Conservation (phyloP, 1,284 basidiomycete species). For the Cryptococcus wingfieldii region DNA sequence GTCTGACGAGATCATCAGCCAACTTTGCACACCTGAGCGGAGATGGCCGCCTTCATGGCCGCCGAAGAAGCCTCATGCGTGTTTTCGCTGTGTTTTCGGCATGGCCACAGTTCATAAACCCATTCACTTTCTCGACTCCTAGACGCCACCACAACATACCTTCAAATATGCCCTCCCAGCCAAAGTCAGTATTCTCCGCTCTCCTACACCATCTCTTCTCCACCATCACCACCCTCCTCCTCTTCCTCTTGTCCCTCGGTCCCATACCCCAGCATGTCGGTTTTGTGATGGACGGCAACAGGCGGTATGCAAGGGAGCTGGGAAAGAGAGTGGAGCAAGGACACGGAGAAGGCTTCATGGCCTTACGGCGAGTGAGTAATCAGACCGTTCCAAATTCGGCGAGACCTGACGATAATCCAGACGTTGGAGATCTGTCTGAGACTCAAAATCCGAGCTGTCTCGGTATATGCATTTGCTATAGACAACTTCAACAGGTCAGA, state of each 20-base stretch:
- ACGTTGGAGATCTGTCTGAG: constrained; percentile 75
- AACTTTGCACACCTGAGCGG: too few species aligned
- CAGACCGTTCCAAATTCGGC: neutral
- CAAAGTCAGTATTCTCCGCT: constrained; percentile 13
- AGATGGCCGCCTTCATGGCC: neutral
- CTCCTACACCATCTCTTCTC: constrained; percentile 35
- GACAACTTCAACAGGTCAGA: constrained; percentile 91
- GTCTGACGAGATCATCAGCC: too few species aligned
- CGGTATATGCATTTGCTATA: constrained; percentile 93
- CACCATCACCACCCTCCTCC: constrained; percentile 50
- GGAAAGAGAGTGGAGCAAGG: constrained; percentile 67
- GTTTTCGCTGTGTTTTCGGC: too few species aligned
- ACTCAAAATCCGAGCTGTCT: constrained; percentile 73
- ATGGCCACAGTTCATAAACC: too few species aligned
- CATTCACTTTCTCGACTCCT: too few species aligned
- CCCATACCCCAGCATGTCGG: constrained; percentile 89
- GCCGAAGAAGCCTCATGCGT: too few species aligned
- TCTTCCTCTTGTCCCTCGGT: constrained; percentile 67
- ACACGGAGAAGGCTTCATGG: constrained; percentile 79
- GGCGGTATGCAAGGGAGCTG: constrained; percentile 76
- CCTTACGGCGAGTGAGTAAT: constrained; percentile 66
- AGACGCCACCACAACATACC: neutral
- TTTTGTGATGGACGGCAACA: constrained; percentile 98
- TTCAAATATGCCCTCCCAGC: neutral
- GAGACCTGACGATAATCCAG: constrained; percentile 49